phyloP scores from a whole-genome alignment of 345 rosid genomes.

The Dimocarpus longan region DNA sequence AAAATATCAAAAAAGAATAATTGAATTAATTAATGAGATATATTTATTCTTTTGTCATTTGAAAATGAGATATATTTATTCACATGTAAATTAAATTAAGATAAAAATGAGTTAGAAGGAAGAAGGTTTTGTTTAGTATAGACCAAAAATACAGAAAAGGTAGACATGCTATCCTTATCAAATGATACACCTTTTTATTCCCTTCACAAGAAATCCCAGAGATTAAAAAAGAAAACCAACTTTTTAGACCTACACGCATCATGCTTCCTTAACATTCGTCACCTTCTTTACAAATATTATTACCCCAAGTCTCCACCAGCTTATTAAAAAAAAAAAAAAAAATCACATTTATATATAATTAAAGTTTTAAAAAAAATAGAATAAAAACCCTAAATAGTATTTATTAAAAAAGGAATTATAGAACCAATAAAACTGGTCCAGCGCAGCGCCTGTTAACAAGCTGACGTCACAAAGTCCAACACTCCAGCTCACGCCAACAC shows the following conservation, averaged over 20 bases:
- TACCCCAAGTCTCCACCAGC: background rate
- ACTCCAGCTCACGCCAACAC: conserved; percentile 24
- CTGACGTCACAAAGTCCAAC: conserved; percentile 16
- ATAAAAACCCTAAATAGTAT: background rate
- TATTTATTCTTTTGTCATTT: too few relatives aligned
- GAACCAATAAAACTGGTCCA: background rate
- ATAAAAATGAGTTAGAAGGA: too few relatives aligned
- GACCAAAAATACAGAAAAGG: too few relatives aligned
- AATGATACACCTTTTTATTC: background rate
- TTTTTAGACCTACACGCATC: conserved; percentile 1
- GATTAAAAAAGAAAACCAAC: background rate
- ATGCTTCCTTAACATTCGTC: background rate
- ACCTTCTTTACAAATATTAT: background rate
- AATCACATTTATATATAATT: background rate
- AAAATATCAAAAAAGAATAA: too few relatives aligned
- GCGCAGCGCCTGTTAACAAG: conserved; percentile 7
- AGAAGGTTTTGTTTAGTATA: too few relatives aligned
- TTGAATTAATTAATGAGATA: too few relatives aligned
- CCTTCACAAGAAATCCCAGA: conserved; percentile 6
- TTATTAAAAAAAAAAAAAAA: background rate
- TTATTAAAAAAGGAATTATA: too few relatives aligned
- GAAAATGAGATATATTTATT: too few relatives aligned
- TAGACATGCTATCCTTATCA: too few relatives aligned
- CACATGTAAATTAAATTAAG: too few relatives aligned
- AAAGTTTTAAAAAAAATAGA: background rate